Evolutionary conservation across 208 protist species (phyloP), one percentile per base, ranked within the genome.

Genomic region (Trypanosoma cruzi): DNA sequence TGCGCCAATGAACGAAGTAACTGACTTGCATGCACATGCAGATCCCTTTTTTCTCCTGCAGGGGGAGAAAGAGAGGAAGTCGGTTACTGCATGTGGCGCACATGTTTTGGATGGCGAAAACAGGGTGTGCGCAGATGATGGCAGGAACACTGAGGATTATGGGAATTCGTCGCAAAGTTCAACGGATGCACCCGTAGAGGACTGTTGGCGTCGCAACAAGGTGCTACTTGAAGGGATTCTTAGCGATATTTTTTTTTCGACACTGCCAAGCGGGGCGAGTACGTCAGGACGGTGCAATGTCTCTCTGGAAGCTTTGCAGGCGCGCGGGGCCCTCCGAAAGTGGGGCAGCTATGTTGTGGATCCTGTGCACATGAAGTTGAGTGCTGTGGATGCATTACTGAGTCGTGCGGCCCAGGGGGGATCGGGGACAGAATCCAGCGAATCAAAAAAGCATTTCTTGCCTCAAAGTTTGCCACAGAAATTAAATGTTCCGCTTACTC

Each of bases 401-500:
- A 55, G 5, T 16, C 64, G 68, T 16, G 52, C 65, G 10, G 53
- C 53, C 24, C 37, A 61, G 36, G 37, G 49, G 5, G 36, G 16
- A 6, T 59, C 26, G 4, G 32, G 50, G 20, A 29, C 48, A 22
- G 68, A 44, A 31, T 55, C 37, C 18, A 62, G 26, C 24, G 37
- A 5, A 40, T 18, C 36, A 4, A 68, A 64, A 34, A 49, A 49
- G 54, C 8, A 28, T 6, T 28, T 20, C 0, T 53, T 58, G 32
- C 71, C 64, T 31, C 57, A 59, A 28, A 58, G 40, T 8, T 69
- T 84, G 61, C 79, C 76, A 14, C 48, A 68, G 20, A 36, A 70
- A 31, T 68, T 89, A 24, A 71, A 85, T 67, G 77, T 90, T 64
- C 85, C 85, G 5, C 54, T 81, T 29, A 6, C 49, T 20, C 29